Base-by-base conservation (phyloP, 257 asterid species). In the Thymus mandschuricus region DNA sequence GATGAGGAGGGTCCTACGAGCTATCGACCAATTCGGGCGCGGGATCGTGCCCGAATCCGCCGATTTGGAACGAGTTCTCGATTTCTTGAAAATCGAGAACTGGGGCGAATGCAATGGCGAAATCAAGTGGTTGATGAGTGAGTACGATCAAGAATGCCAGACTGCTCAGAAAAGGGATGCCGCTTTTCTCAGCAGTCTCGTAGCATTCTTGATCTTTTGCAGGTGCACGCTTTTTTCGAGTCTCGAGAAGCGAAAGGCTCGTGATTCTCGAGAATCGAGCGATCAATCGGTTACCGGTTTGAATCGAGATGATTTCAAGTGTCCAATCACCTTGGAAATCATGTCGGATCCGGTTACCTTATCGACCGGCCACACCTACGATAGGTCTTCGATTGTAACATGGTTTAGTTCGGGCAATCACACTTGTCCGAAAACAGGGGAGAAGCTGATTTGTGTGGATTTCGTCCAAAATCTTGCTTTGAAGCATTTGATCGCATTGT, bases 321-420 rank as follows among this genome's bases (percentile, higher is more conserved):
- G 98, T 67, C 98, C 98, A 5, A 91, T 93, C 68, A 55, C 96
- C 2, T 77, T 93, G 49, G 98, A 93, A 38, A 61, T 88, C 76
- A 93, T 93, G 97, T 46, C 65, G 6, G 95, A 93, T 80, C 98
- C 98, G 3, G 96, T 91, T 10, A 85, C 95, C 4, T 54, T 91
- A 30, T 77, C 92, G 0, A 82, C 96, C 0, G 98, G 98, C 38
- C 97, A 91, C 70, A 91, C 98, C 0, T 93, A 91, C 40, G 97
- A 91, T 46, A 82, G 92, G 27, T 44, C 85, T 21, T 93, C 98
- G 1, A 93, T 93, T 65, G 13, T 73, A 44, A 85, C 76, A 76
- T 93, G 98, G 98, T 86, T 91, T 72, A 44, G 49, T 3, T 78
- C 88, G n/a, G 97, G 97, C 1, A 89, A 91, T 66, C 85, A 76